These are phyloP conservation scores for Penicillium chermesinum DNA, from an alignment of 495 filamentous ascomycete genomes.

Conservation along the genomic window DNA sequence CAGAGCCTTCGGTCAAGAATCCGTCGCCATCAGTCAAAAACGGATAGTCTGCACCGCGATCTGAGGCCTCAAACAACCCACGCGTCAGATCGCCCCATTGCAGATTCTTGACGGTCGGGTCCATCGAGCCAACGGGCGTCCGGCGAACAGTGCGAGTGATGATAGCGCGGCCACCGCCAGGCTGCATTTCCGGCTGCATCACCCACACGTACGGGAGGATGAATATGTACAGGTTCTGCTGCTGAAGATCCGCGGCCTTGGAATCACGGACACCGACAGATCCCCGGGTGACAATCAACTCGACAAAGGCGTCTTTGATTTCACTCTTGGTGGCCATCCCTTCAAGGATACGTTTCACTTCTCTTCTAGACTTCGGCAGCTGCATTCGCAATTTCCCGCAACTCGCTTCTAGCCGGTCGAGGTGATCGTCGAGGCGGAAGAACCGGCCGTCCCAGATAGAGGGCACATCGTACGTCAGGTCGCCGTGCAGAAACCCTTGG, in stretches of 20 bases:
- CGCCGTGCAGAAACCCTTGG: slow-evolving; percentile 40
- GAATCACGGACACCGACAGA: slow-evolving; percentile 27
- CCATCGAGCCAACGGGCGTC: slow-evolving; percentile 28
- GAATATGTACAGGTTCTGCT: slow-evolving; percentile 38
- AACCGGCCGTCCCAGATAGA: slow-evolving; percentile 38
- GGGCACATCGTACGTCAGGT: slow-evolving; percentile 40
- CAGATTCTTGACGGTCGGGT: slow-evolving; percentile 40
- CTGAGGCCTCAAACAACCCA: slow-evolving; percentile 26
- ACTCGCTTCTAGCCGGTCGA: slow-evolving; percentile 27
- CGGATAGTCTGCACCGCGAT: slow-evolving; percentile 27
- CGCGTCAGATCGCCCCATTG: slow-evolving; percentile 39
- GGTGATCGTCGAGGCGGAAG: slow-evolving; percentile 36
- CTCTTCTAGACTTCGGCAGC: slow-evolving; percentile 24
- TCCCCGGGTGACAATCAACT: slow-evolving; percentile 39
- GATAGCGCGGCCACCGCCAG: slow-evolving; percentile 30
- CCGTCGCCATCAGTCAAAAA: slow-evolving; percentile 37
- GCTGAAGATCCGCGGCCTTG: slow-evolving; percentile 21
- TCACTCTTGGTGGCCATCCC: slow-evolving; percentile 35
- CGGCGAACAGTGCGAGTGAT: slow-evolving; percentile 35
- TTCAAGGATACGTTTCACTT: slow-evolving; percentile 29
- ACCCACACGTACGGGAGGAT: slow-evolving; percentile 35
- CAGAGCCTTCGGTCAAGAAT: slow-evolving; percentile 29
- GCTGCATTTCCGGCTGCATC: slow-evolving; percentile 35
- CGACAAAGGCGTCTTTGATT: slow-evolving; percentile 36
- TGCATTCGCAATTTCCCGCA: slow-evolving; percentile 35